Evolutionary conservation across 352 stramenopile genomes (phyloP).

Genomic region (Pythium phragmiticola): DNA sequence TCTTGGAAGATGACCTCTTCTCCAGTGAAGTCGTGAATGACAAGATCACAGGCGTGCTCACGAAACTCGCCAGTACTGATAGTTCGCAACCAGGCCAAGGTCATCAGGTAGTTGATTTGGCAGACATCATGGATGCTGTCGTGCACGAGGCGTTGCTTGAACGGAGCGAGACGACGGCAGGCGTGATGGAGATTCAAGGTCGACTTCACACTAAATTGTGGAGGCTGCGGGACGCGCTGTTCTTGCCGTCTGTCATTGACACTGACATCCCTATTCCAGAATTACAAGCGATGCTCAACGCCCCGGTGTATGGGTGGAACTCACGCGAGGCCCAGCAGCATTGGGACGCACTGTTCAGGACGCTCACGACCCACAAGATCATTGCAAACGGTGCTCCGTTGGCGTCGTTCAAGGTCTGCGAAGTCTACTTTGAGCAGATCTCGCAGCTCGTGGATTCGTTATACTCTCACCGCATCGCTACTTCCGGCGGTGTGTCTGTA

Average conservation of each 20-base stretch:
- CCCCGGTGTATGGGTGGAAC: slow-evolving; percentile 39
- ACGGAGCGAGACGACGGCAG: neutral
- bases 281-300: slow-evolving; percentile 36
- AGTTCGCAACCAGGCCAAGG: neutral
- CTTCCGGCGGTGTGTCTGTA: slow-evolving; percentile 34
- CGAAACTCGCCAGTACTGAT: slow-evolving; percentile 2
- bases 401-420: slow-evolving; percentile 39
- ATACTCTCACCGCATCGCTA: slow-evolving; percentile 32
- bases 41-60: slow-evolving; percentile 19
- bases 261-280: slow-evolving; percentile 39
- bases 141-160: slow-evolving; percentile 15
- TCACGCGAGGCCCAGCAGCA: slow-evolving; percentile 31
- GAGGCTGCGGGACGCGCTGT: slow-evolving; percentile 24
- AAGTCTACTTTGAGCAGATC: slow-evolving; percentile 56
- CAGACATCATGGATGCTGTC: slow-evolving; percentile 16
- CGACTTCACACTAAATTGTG: slow-evolving; percentile 22
- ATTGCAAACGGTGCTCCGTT: slow-evolving; percentile 14
- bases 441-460: slow-evolving; percentile 54
- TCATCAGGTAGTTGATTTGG: slow-evolving; percentile 8
- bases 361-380: slow-evolving; percentile 16
- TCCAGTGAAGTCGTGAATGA: slow-evolving; percentile 5
- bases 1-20: slow-evolving; percentile 24
- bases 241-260: slow-evolving; percentile 19
- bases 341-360: slow-evolving; percentile 17
- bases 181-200: slow-evolving; percentile 16